Evolutionary conservation across 805 yeast genomes (phyloP).

Genomic region (Kodamaea hsintzibuensis): DNA sequence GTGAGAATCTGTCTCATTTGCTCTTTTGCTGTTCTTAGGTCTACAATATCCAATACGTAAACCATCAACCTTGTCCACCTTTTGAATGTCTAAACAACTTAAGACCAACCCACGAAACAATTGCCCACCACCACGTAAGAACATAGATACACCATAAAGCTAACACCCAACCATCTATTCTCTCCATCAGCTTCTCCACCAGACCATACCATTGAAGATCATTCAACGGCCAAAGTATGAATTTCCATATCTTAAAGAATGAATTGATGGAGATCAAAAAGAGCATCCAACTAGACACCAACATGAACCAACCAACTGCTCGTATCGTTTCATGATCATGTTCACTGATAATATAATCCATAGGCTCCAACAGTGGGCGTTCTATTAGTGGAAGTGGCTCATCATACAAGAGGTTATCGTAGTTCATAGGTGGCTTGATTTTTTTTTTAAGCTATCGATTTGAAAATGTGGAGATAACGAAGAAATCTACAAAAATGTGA

Average conservation of each 20-base stretch:
- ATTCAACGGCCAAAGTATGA: conserved; percentile 32
- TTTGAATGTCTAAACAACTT: conserved; percentile 79
- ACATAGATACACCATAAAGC: conserved; percentile 42
- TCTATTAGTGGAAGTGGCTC: conserved; percentile 25
- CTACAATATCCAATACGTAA: too few species aligned
- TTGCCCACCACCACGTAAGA: conserved; percentile 62
- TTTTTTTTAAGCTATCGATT: background rate
- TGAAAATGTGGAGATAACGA: background rate
- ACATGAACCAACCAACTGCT: conserved; percentile 28
- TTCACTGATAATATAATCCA: conserved; percentile 9
- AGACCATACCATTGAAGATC: conserved; percentile 14
- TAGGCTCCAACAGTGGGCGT: conserved; percentile 12
- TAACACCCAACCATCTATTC: conserved; percentile 31
- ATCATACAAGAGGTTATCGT: conserved; percentile 1
- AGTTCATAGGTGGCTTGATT: background rate
- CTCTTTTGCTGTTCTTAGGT: too few species aligned
- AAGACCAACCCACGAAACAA: conserved; percentile 76
- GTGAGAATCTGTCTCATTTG: too few species aligned
- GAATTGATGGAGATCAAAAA: conserved; percentile 36
- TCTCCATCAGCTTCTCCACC: conserved; percentile 18
- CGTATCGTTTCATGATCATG: conserved; percentile 11
- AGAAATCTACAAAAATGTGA: too few species aligned
- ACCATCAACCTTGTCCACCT: conserved; percentile 36
- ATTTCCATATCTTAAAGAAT: conserved; percentile 37
- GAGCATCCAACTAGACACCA: conserved; percentile 31